Evolutionary conservation across 192 early-diverging fungal species (phyloP).

Genomic region (Coemansia javaensis): DNA sequence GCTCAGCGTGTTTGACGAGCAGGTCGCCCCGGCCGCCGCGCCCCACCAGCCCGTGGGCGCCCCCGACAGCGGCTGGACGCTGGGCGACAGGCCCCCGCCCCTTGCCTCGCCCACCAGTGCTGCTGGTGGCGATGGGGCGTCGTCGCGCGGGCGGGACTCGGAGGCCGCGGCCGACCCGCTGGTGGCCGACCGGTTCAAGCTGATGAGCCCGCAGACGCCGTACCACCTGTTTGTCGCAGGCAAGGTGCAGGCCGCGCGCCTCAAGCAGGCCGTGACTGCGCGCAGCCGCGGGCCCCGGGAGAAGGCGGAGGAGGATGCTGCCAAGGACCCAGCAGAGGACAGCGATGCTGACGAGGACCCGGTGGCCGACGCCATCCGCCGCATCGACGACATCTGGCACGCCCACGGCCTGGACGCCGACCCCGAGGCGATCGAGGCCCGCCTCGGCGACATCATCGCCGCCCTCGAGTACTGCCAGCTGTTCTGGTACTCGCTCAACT

Average conservation of each 20-base stretch:
- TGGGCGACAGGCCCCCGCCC: not conserved
- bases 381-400: slow-evolving; percentile 41
- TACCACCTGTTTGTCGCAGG: slow-evolving; percentile 47
- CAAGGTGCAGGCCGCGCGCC: slow-evolving; percentile 41
- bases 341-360: not conserved
- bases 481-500: slow-evolving; percentile 47
- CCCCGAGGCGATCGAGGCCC: slow-evolving; percentile 7
- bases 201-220: slow-evolving; percentile 47
- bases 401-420: slow-evolving; percentile 9
- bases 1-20: slow-evolving; percentile 3
- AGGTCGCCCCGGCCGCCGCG: not conserved
- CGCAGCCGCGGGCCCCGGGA: not conserved
- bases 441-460: slow-evolving; percentile 29
- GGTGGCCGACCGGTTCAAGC: slow-evolving; percentile 41
- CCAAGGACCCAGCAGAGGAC: not conserved
- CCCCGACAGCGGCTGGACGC: not conserved
- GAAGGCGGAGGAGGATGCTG: not conserved
- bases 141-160: too few relatives aligned
- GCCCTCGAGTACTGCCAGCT: slow-evolving; percentile 44
- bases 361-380: slow-evolving; percentile 16
- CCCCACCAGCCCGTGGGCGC: too few relatives aligned
- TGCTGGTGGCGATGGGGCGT: too few relatives aligned
- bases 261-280: slow-evolving; percentile 32
- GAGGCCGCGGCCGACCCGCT: slow-evolving; percentile 12
- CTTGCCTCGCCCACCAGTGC: not conserved